Evolutionary conservation across 768 basidiomycete genomes (phyloP).

Genomic region (Termitomyces sp.): DNA sequence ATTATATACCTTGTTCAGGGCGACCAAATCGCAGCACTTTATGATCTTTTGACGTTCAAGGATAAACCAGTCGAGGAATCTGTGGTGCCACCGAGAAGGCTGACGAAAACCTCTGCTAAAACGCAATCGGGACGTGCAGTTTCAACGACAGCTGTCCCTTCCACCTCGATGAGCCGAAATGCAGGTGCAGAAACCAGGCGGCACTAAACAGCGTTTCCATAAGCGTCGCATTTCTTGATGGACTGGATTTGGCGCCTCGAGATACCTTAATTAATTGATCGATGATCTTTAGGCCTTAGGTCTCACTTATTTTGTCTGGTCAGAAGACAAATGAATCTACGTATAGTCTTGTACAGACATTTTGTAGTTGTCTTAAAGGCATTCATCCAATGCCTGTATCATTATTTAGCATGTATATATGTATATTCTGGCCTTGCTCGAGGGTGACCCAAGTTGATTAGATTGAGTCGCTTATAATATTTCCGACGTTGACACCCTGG

Average conservation of each 20-base stretch:
- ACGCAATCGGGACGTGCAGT: neutral
- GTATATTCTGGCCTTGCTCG: neutral
- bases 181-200: neutral
- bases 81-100: slow-evolving; percentile 14
- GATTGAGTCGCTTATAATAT: neutral
- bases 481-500: neutral
- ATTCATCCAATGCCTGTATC: neutral
- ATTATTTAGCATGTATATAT: neutral
- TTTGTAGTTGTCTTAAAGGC: neutral
- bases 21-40: slow-evolving; percentile 89
- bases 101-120: neutral
- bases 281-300: neutral
- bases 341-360: slow-evolving; percentile 7
- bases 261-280: neutral
- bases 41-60: slow-evolving; percentile 75
- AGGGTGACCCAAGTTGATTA: neutral
- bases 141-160: slow-evolving; percentile 6
- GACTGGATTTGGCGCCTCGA: neutral
- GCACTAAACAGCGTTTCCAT: slow-evolving; percentile 1
- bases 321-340: neutral
- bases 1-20: slow-evolving; percentile 44
- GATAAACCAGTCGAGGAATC: slow-evolving; percentile 46
- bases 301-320: neutral
- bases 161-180: slow-evolving; percentile 5
- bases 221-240: neutral